These are phyloP conservation scores for Flueggea neowawraea DNA, from an alignment of 441 rosid species.

Conservation along the genomic window DNA sequence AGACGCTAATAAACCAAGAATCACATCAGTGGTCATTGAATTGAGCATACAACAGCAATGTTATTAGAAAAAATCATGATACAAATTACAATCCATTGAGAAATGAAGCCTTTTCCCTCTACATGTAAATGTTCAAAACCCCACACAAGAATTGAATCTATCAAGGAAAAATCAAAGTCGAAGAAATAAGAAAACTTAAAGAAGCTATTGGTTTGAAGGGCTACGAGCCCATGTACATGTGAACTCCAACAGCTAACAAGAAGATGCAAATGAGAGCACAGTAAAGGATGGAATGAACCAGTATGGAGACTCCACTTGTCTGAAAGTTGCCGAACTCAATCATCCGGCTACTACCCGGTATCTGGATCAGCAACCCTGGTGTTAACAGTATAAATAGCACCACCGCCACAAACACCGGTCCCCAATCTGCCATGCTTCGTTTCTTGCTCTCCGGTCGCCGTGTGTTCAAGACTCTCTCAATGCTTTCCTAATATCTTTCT, in stretches of 20 bases:
- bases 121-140: too few species aligned
- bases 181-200: too few species aligned
- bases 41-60: too few species aligned
- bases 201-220: neutral
- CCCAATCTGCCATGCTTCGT: slow-evolving; percentile 65
- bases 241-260: slow-evolving; percentile 73
- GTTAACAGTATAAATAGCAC: slow-evolving; percentile 66
- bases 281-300: slow-evolving; percentile 76
- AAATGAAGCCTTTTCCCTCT: too few species aligned
- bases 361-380: slow-evolving; percentile 81
- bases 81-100: too few species aligned
- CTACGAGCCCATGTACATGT: slow-evolving; percentile 55
- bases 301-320: slow-evolving; percentile 80
- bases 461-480: too few species aligned
- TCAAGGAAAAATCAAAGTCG: too few species aligned
- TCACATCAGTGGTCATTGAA: too few species aligned
- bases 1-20: too few species aligned
- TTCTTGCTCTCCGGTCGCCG: neutral
- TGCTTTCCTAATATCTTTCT: too few species aligned
- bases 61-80: too few species aligned
- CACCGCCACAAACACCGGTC: slow-evolving; percentile 70
- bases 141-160: too few species aligned
- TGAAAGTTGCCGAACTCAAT: slow-evolving; percentile 90
- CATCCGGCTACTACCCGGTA: slow-evolving; percentile 54
- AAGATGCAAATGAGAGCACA: slow-evolving; percentile 76